Evolutionary conservation across 73 alveolate species (phyloP).

Genomic region (Tetrahymena elliotti): DNA sequence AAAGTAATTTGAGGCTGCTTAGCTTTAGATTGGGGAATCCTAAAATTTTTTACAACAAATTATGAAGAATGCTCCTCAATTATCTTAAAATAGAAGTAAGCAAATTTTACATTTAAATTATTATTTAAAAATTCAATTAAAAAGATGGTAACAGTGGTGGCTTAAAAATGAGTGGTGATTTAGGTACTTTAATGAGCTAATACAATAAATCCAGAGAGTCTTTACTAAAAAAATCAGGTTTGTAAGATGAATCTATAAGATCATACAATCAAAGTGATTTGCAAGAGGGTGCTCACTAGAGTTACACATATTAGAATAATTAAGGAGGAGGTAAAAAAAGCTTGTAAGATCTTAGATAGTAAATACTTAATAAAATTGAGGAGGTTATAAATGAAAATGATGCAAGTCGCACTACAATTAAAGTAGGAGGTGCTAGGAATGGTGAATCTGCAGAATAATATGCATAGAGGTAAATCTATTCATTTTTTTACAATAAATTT

Average conservation of each 20-base stretch:
- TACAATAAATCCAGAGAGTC: background rate
- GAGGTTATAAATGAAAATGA: background rate
- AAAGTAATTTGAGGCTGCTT: background rate
- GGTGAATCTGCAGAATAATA: background rate
- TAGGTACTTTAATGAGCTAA: background rate
- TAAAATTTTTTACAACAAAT: background rate
- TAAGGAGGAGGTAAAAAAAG: background rate
- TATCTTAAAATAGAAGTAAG: background rate
- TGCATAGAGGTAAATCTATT: background rate
- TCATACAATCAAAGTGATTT: background rate
- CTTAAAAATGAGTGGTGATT: background rate
- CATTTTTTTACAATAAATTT: background rate
- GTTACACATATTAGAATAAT: background rate
- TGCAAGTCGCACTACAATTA: background rate
- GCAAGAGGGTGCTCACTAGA: background rate
- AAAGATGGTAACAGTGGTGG: background rate
- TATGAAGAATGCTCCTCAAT: background rate
- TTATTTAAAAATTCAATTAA: background rate
- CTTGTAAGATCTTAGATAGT: background rate
- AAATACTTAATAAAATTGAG: background rate
- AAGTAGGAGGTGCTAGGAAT: background rate
- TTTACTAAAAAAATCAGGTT: background rate
- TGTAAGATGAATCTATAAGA: background rate
- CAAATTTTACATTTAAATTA: background rate
- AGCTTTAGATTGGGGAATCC: background rate